Evolutionary conservation across 2,329 filamentous ascomycete species (phyloP).

Genomic region (Lasiodiplodia sp.): DNA sequence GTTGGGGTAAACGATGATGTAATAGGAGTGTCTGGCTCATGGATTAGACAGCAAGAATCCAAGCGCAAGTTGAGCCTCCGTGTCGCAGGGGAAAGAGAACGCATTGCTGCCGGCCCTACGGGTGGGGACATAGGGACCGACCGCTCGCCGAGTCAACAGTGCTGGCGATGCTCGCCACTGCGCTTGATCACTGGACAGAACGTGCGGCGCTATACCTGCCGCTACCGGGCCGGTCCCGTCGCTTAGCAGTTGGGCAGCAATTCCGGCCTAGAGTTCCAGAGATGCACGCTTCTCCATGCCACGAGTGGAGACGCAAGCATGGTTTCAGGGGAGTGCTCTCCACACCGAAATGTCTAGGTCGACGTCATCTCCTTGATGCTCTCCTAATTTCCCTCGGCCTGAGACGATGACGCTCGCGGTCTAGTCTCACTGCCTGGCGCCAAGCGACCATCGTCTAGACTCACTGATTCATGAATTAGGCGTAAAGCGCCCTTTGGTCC

Average conservation of each 20-base stretch:
- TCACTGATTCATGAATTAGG: background rate
- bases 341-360: background rate
- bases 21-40: background rate
- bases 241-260: conserved; percentile 24
- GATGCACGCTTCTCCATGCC: background rate
- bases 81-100: background rate
- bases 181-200: background rate
- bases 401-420: background rate
- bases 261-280: background rate
- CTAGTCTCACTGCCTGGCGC: background rate
- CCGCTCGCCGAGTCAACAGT: background rate
- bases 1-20: background rate
- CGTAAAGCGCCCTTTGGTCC: background rate
- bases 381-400: background rate
- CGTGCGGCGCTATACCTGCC: conserved; percentile 7
- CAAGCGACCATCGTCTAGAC: background rate
- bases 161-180: conserved; percentile 20
- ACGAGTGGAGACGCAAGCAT: background rate
- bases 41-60: background rate
- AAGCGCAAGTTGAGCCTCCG: background rate
- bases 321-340: background rate
- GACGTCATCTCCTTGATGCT: background rate
- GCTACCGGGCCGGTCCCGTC: conserved; percentile 16
- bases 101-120: background rate
- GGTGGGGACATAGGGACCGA: background rate